Evolutionary conservation across 2,329 filamentous ascomycete genomes (phyloP).

Genomic region (Pezicula radicicola): DNA sequence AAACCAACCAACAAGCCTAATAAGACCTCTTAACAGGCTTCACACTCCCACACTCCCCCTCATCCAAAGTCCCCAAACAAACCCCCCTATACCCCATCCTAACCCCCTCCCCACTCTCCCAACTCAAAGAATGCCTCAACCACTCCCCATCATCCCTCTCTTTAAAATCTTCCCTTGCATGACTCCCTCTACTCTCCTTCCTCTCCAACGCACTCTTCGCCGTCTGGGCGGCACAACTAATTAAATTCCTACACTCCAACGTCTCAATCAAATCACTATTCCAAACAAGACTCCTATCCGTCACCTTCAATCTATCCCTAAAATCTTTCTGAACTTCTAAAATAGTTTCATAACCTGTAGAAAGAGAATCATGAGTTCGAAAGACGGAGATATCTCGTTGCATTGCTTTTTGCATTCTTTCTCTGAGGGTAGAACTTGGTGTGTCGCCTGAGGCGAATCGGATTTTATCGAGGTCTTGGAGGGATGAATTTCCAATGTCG

Average conservation of each 20-base stretch:
- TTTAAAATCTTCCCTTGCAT: slow-evolving; percentile 44
- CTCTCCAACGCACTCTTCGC: slow-evolving; percentile 38
- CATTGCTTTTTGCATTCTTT: slow-evolving; percentile 43
- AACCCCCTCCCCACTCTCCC: slow-evolving; percentile 37
- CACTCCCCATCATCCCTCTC: slow-evolving; percentile 39
- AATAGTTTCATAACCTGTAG: slow-evolving; percentile 30
- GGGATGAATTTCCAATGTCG: slow-evolving; percentile 31
- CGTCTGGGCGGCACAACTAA: slow-evolving; percentile 44
- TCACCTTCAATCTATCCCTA: slow-evolving; percentile 29
- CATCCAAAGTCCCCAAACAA: slow-evolving; percentile 39
- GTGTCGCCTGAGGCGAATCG: slow-evolving; percentile 33
- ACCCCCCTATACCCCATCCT: slow-evolving; percentile 38
- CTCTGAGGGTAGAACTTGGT: slow-evolving; percentile 33
- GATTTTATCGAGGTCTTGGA: slow-evolving; percentile 32
- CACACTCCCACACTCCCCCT: slow-evolving; percentile 34
- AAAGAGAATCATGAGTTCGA: slow-evolving; percentile 35
- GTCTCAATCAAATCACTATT: slow-evolving; percentile 46
- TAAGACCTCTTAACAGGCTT: slow-evolving; percentile 37
- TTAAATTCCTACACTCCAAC: slow-evolving; percentile 41
- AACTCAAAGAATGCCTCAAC: slow-evolving; percentile 45
- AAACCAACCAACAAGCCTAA: too few relatives aligned
- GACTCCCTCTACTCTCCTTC: slow-evolving; percentile 41
- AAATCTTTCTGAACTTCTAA: slow-evolving; percentile 33
- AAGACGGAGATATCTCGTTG: slow-evolving; percentile 43
- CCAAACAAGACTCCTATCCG: slow-evolving; percentile 44